Conservation (phyloP, 2,329 filamentous ascomycete species). For the Phyllachora maydis region DNA sequence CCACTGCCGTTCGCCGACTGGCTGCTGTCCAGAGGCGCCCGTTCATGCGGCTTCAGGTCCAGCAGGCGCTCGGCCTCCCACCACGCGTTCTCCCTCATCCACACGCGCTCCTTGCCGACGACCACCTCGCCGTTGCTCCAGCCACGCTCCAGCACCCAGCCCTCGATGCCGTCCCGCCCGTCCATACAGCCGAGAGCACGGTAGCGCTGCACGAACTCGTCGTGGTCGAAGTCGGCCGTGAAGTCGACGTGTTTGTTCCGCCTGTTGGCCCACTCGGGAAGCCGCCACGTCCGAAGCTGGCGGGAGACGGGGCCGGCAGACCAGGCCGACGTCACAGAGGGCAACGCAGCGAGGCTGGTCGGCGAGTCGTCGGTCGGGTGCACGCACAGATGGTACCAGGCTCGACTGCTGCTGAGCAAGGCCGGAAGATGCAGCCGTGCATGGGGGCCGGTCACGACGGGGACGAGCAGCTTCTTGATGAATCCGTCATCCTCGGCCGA, state of each 20-base stretch:
- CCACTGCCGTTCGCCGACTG: conserved; percentile 48
- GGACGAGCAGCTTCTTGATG: conserved; percentile 62
- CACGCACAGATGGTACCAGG: conserved; percentile 86
- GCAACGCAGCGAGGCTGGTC: conserved; percentile 48
- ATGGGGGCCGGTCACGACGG: conserved; percentile 49
- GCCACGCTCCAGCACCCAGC: conserved; percentile 80
- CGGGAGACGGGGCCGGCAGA: conserved; percentile 83
- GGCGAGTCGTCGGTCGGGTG: conserved; percentile 82
- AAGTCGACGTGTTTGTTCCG: conserved; percentile 84
- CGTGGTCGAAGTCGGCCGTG: conserved; percentile 86
- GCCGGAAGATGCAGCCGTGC: conserved; percentile 62
- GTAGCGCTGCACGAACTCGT: conserved; percentile 80
- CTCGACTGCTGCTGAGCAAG: conserved; percentile 62
- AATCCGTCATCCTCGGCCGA: conserved; percentile 70
- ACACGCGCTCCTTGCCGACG: conserved; percentile 75
- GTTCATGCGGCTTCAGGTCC: conserved; percentile 54
- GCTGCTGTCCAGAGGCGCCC: conserved; percentile 32
- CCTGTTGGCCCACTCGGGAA: conserved; percentile 92
- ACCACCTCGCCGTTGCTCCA: conserved; percentile 98
- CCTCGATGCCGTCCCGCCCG: conserved; percentile 81
- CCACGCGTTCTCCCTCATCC: conserved; percentile 89
- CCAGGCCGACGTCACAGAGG: conserved; percentile 65
- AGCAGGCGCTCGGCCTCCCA: conserved; percentile 97
- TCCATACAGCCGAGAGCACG: conserved; percentile 67
- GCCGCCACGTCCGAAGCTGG: conserved; percentile 79